Percentiles rank a stretch among this genome's conserved stretches.
phyloP scores from a whole-genome alignment of 345 rosid species.

The Murraya koenigii region DNA sequence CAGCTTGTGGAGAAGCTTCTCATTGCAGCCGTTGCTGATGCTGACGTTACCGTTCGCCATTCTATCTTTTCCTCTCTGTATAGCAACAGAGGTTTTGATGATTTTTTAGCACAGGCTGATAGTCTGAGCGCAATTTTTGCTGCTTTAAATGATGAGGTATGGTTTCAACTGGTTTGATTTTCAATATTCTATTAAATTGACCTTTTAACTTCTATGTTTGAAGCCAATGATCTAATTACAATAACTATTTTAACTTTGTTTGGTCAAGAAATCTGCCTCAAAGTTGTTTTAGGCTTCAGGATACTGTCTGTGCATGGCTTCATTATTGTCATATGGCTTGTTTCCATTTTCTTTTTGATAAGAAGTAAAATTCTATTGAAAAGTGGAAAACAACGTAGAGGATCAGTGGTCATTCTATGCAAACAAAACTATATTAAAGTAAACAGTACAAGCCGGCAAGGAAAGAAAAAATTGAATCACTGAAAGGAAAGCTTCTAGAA shows the following conservation, averaged over 20 bases:
- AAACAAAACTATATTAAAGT: not conserved
- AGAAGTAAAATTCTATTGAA: not conserved
- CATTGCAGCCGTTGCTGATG: slow-evolving; percentile 92
- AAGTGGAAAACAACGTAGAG: not conserved
- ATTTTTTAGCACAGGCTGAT: slow-evolving; percentile 93
- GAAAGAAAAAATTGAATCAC: not conserved
- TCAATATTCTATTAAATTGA: not conserved
- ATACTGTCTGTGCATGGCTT: not conserved
- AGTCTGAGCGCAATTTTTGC: slow-evolving; percentile 95
- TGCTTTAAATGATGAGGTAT: slow-evolving; percentile 97
- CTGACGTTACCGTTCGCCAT: slow-evolving; percentile 91
- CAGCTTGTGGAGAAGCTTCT: slow-evolving; percentile 99
- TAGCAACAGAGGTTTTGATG: slow-evolving; percentile 86
- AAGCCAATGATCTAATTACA: not conserved
- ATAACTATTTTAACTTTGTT: slow-evolving; percentile 1
- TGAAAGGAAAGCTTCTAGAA: not conserved
- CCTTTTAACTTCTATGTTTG: not conserved
- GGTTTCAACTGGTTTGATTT: slow-evolving; percentile 10
- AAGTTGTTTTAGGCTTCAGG: not conserved
- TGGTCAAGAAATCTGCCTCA: not conserved
- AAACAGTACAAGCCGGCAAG: not conserved
- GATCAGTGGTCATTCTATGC: not conserved
- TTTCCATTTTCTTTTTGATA: not conserved
- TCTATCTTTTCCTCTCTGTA: slow-evolving; percentile 82
- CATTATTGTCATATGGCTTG: not conserved